Conservation (phyloP, 164 flowering plant species). For the Litsea cubeba region DNA sequence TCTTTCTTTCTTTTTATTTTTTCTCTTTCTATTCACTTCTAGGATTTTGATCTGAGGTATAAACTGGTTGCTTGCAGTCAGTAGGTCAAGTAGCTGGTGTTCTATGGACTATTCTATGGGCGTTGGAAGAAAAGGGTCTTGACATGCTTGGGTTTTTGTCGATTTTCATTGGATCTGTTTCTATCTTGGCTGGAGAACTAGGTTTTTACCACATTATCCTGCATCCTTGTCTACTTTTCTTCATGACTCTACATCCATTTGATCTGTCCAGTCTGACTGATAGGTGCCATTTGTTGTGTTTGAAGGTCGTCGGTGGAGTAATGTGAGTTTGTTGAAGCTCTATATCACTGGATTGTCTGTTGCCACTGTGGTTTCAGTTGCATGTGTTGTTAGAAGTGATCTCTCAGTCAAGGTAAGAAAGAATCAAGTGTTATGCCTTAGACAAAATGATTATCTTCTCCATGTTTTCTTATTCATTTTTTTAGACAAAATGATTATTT, state of each 20-base stretch:
- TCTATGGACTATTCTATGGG: slow-evolving; percentile 13
- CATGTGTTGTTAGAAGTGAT: slow-evolving; percentile 21
- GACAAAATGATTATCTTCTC: neutral
- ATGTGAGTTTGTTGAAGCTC: slow-evolving; percentile 37
- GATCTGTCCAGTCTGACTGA: neutral
- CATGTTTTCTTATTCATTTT: neutral
- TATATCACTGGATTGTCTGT: slow-evolving; percentile 40
- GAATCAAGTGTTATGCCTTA: neutral
- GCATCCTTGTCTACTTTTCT: neutral
- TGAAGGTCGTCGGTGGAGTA: slow-evolving; percentile 62
- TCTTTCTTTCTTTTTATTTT: neutral
- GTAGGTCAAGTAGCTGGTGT: slow-evolving; percentile 33
- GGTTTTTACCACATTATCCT: slow-evolving; percentile 28
- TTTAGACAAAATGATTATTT: no score
- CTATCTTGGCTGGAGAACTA: slow-evolving; percentile 53
- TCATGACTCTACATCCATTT: neutral
- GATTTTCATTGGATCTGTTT: slow-evolving; percentile 29
- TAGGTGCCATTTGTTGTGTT: slow-evolving; percentile 9
- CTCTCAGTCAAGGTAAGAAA: slow-evolving; percentile 38
- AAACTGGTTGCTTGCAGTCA: slow-evolving; percentile 32
- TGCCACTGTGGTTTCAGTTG: slow-evolving; percentile 30
- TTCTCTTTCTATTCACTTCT: neutral
- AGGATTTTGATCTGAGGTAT: neutral
- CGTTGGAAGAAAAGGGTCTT: slow-evolving; percentile 17
- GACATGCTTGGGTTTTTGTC: slow-evolving; percentile 30